These are phyloP conservation scores for Magnaporthiopsis incrustans DNA, from an alignment of 2,329 filamentous ascomycete genomes.

Conservation along the genomic window DNA sequence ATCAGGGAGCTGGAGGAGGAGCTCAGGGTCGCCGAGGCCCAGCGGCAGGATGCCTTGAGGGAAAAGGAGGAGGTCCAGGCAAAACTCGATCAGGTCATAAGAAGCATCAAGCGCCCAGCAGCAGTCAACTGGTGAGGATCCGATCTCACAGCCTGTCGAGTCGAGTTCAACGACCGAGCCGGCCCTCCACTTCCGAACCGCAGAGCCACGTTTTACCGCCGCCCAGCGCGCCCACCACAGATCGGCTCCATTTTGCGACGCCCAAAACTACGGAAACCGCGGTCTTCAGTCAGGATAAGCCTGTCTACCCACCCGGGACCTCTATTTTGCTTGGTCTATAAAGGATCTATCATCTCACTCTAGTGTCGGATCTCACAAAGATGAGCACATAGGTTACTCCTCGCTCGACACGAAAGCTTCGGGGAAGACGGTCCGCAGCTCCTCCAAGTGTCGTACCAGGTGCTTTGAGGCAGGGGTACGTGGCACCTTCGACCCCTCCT, in stretches of 20 bases:
- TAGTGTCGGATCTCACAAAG: background rate
- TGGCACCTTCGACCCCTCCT: constrained; percentile 61
- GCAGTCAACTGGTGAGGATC: constrained; percentile 9
- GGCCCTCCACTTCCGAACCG: background rate
- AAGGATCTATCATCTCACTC: background rate
- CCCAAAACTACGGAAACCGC: background rate
- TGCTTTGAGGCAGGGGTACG: constrained; percentile 58
- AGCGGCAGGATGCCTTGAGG: constrained; percentile 53
- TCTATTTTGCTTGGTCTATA: background rate
- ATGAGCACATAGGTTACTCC: background rate
- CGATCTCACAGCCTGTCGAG: constrained; percentile 15
- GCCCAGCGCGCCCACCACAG: background rate
- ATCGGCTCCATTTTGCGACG: too few relatives aligned
- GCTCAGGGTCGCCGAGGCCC: constrained; percentile 52
- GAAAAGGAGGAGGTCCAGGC: constrained; percentile 55
- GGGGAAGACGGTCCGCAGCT: constrained; percentile 70
- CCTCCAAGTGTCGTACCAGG: constrained; percentile 67
- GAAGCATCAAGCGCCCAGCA: constrained; percentile 51
- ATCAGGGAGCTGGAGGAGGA: constrained; percentile 59
- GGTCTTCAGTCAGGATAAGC: background rate
- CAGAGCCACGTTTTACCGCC: background rate
- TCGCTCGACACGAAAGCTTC: constrained; percentile 64
- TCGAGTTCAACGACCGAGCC: background rate
- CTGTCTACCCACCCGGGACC: background rate
- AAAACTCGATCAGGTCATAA: constrained; percentile 53